Percentiles rank a stretch among this genome's conserved stretches.
Conservation (phyloP, 768 basidiomycete species). For the Daedaleopsis nitida region DNA sequence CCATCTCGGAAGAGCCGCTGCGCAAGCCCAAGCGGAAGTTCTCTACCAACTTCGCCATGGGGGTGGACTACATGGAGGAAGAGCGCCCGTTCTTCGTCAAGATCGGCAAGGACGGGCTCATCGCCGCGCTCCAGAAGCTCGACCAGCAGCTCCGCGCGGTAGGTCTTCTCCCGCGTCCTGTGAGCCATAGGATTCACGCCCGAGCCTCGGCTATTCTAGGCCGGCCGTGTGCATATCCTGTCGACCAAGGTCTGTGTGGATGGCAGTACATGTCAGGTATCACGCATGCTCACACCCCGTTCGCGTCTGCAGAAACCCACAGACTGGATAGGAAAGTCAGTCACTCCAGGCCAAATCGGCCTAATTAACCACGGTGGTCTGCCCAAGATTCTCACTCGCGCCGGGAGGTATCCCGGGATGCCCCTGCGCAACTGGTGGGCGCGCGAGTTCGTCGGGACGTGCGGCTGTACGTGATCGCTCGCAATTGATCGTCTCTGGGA, state of each 20-base stretch:
- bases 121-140: conserved; percentile 69
- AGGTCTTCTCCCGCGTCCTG: conserved; percentile 7
- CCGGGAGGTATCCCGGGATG: conserved; percentile 77
- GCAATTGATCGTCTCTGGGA: not conserved
- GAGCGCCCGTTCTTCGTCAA: conserved; percentile 72
- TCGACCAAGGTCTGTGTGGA: conserved; percentile 55
- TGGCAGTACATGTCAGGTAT: not conserved
- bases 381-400: conserved; percentile 72
- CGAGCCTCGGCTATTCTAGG: conserved; percentile 35
- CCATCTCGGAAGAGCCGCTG: conserved; percentile 6
- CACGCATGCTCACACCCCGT: not conserved
- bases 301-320: conserved; percentile 47
- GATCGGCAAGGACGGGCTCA: conserved; percentile 67
- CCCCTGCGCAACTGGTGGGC: conserved; percentile 88
- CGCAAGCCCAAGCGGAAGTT: conserved; percentile 11
- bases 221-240: conserved; percentile 56
- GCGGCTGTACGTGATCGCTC: conserved; percentile 55
- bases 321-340: conserved; percentile 71
- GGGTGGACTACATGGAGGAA: conserved; percentile 51
- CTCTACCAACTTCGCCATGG: conserved; percentile 41
- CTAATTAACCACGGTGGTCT: conserved; percentile 82
- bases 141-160: conserved; percentile 63
- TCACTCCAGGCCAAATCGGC: conserved; percentile 71
- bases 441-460: conserved; percentile 66
- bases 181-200: not conserved